Conservation (phyloP, 768 basidiomycete species). For the Calocybe gangraenosa region DNA sequence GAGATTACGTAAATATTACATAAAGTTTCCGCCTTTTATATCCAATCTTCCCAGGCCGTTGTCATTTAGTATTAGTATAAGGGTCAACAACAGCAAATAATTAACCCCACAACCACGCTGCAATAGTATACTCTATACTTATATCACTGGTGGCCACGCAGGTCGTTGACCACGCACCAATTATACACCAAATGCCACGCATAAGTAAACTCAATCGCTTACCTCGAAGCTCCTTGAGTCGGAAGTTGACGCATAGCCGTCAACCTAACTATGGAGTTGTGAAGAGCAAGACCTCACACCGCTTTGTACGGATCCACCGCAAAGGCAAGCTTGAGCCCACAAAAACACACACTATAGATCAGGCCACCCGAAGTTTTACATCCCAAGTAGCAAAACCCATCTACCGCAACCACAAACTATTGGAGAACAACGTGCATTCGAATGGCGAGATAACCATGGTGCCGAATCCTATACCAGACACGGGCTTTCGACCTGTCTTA, state of each 20-base stretch:
- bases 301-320: conserved; percentile 14
- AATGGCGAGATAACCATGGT: conserved; percentile 33
- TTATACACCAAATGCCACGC: conserved; percentile 8
- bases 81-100: neutral
- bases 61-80: no score
- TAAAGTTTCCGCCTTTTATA: no score
- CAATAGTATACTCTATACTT: neutral
- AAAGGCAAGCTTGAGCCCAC: conserved; percentile 1
- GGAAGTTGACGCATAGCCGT: conserved; percentile 1
- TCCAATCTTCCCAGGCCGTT: no score
- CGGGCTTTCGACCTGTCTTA: conserved; percentile 24
- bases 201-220: conserved; percentile 13
- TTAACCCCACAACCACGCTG: no score
- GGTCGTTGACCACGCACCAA: conserved; percentile 9
- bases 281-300: conserved; percentile 11
- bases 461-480: conserved; percentile 49
- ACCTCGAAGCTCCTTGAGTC: conserved; percentile 11
- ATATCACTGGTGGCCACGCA: conserved; percentile 5
- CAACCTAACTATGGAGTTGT: neutral
- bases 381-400: conserved; percentile 6
- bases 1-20: no score
- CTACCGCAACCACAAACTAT: conserved; percentile 13
- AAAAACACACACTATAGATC: neutral
- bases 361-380: neutral
- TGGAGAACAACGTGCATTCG: conserved; percentile 18